Evolutionary conservation across 2,329 filamentous ascomycete species (phyloP), one percentile per base, ranked within the genome.

Genomic region (Beauveria varroae): DNA sequence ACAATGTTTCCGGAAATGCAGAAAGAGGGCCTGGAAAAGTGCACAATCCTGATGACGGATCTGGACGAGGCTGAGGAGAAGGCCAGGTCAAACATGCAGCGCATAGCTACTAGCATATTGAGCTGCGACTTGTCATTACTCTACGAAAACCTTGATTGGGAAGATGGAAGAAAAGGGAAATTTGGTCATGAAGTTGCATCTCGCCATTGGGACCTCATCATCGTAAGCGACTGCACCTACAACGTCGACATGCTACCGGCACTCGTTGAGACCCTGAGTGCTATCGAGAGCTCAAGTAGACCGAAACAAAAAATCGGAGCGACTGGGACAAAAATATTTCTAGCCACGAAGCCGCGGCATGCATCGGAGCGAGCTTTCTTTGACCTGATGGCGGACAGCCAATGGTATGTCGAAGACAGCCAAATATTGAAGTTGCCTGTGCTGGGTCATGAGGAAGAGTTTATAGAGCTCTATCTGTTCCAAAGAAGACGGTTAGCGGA

Each of bases 181-280:
- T 81, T 85, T 63, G 79, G 79, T 0, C 65, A 72, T 0, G 68
- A 74, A 26, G 75, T 74, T 1, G 64, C 66, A n/a, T 70, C 73
- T 1, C 71, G 69, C 2, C 63, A 69, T 2, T 86, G 82, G 82
- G 79, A 85, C 62, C 70, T 85, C 5, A 67, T 84, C 52, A 74
- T 84, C 57, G 72, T 86, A 24, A 84, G 82, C 68, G 83, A 86
- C 69, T 85, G 83, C 75, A 85, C 82, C 0, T 86, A 86, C 74
- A 86, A 86, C 63, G 79, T 78, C 58, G 82, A 85, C 67, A 79
- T 78, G 64, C 71, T 86, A 28, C 78, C 80, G 1, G 76, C 80
- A 2, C 74, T 86, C 24, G 78, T 85, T 4, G 76, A 76, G 57
- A 85, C 82, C 1, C 70, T 85, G 41, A 78, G 78, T 1, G 76